Evolutionary conservation across 1,284 basidiomycete genomes (phyloP), one percentile per base, ranked within the genome.

Genomic region (Cystobasidium pallidum): DNA sequence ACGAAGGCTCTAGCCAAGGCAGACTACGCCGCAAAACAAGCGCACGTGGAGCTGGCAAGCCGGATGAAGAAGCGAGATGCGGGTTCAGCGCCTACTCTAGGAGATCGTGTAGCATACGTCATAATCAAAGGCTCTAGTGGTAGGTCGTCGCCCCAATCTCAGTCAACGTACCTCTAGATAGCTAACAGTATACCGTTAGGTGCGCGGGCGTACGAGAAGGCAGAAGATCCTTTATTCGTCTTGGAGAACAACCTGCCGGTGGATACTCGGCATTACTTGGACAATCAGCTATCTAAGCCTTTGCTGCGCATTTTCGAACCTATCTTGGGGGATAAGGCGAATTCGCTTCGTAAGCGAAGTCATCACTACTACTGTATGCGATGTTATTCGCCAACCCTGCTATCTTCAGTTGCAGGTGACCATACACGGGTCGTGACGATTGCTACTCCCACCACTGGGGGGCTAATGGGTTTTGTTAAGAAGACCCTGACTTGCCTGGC

Each of bases 141-240:
- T 90, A 72, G 43, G 79, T 74, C 24, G n/a, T 3, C 4, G 28
- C 6, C 58, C n/a, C n/a, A n/a, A 19, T 4, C 15, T 39, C 10
- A 43, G 15, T 49, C 55, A n/a, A 32, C 26, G 3, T 7, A n/a
- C 58, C 13, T 71, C 41, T 30, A 30, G 36, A 57, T 24, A 24
- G 49, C 49, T 51, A 3, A 51, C 21, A 19, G 59, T 24, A 7
- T 21, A 58, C 21, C 57, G 28, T 11, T 74, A 91, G 91, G 92
- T 77, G 94, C 94, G 30, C 92, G 93, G n/a, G 94, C 94, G 19
- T 98, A 95, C 76, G 94, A 97, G 80, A 96, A 96, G 81, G 95
- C 94, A 0, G 94, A 98, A 80, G 94, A 97, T 79, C 94, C 94
- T 0, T 85, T 98, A 67, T 97, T 92, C 77, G 94, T 97, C 7